Evolutionary conservation across 2,329 filamentous ascomycete genomes (phyloP).

Genomic region (Epichloe coenophiala): DNA sequence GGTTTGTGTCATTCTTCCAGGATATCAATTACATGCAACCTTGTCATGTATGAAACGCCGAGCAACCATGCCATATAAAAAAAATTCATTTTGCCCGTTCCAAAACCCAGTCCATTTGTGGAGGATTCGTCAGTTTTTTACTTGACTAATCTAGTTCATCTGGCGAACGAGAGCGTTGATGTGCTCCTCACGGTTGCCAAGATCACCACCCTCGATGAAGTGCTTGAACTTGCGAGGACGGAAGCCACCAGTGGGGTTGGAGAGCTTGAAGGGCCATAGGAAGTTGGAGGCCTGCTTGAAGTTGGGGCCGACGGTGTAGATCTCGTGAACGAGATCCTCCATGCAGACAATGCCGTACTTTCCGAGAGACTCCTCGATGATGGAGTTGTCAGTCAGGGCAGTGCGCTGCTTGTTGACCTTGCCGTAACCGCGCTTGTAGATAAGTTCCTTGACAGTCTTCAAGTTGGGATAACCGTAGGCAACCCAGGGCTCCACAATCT

Average conservation of each 20-base stretch:
- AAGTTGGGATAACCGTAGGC: constrained; percentile 99
- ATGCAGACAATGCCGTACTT: constrained; percentile 99
- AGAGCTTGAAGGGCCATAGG: constrained; percentile 99
- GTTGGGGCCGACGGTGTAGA: constrained; percentile 97
- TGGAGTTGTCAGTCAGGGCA: constrained; percentile 90
- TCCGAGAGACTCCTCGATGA: constrained; percentile 93
- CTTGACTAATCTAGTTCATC: constrained; percentile 66
- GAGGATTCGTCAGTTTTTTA: constrained; percentile 2
- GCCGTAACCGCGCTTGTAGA: constrained; percentile 99
- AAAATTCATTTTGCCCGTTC: constrained; percentile 15
- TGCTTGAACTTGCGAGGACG: constrained; percentile 95
- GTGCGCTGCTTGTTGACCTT: constrained; percentile 98
- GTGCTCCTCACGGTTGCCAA: constrained; percentile 96
- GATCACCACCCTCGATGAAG: constrained; percentile 96
- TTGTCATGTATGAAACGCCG: constrained; percentile 26
- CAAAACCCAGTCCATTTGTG: constrained; percentile 15
- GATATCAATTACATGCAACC: constrained; percentile 25
- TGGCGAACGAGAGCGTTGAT: constrained; percentile 94
- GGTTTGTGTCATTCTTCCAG: constrained; percentile 27
- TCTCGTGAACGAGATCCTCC: constrained; percentile 99
- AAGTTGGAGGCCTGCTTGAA: constrained; percentile 99
- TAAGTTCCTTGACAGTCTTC: constrained; percentile 95
- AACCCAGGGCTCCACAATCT: constrained; percentile 97
- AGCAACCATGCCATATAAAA: constrained; percentile 21
- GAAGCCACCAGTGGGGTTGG: constrained; percentile 96